Percentiles rank a stretch among this genome's conserved stretches.
Conservation (phyloP, 345 rosid genomes). For the Gossypium rotundifolium region DNA sequence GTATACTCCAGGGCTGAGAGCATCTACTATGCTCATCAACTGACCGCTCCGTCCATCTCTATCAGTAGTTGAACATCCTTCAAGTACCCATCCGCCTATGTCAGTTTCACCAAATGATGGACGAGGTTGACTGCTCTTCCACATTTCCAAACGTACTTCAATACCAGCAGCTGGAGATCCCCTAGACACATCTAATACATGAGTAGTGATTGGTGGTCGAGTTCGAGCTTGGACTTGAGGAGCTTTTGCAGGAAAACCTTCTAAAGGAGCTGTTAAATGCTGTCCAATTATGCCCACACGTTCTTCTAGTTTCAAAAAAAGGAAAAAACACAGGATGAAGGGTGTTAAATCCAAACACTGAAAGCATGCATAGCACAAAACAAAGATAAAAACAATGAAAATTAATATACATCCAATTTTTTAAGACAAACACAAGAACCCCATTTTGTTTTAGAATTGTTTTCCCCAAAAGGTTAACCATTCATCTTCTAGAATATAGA, state of each 20-base stretch:
- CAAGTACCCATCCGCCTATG: constrained; percentile 41
- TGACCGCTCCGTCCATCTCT: constrained; percentile 81
- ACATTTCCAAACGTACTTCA: constrained; percentile 66
- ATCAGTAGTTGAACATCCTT: constrained; percentile 68
- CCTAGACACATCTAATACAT: constrained; percentile 78
- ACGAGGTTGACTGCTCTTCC: constrained; percentile 41
- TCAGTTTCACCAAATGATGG: constrained; percentile 38
- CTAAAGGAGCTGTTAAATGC: constrained; percentile 47
- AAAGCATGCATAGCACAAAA: neutral
- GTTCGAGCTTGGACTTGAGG: constrained; percentile 42
- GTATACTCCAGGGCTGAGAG: constrained; percentile 65
- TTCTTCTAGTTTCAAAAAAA: constrained; percentile 44
- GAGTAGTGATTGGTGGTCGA: constrained; percentile 88
- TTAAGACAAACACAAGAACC: neutral
- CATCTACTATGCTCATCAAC: constrained; percentile 60
- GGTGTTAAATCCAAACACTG: neutral
- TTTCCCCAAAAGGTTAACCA: neutral
- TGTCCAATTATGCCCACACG: constrained; percentile 66
- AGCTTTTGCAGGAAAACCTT: constrained; percentile 29
- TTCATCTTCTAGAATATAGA: no score
- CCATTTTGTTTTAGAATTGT: neutral
- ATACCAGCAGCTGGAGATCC: constrained; percentile 80
- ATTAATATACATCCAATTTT: neutral
- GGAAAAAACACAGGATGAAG: neutral
- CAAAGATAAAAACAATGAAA: neutral